A percentile compares a stretch with the other conserved stretches of the same genome.
Evolutionary conservation across 2,329 filamentous ascomycete species (phyloP).

Genomic region (Aspergillus pseudonomiae): DNA sequence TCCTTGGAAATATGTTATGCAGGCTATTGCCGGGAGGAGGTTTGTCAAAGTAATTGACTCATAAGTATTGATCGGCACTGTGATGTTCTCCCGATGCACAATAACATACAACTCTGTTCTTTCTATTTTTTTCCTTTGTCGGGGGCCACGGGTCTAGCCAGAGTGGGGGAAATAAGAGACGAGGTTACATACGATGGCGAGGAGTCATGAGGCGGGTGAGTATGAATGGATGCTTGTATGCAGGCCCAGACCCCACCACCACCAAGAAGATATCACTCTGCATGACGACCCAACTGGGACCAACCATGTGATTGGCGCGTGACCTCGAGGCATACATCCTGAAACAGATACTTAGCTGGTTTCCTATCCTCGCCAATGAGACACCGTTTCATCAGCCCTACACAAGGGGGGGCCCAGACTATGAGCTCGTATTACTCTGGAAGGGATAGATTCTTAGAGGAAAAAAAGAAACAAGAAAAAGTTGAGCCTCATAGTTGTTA

Average conservation of each 20-base stretch:
- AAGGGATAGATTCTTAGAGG: conserved; percentile 1
- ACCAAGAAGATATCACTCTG: not conserved
- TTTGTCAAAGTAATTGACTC: not conserved
- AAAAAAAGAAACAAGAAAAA: not conserved
- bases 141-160: not conserved
- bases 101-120: not conserved
- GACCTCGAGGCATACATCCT: conserved; percentile 4
- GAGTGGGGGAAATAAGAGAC: conserved; percentile 12
- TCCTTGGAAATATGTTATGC: conserved; percentile 1
- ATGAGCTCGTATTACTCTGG: not conserved
- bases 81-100: not conserved
- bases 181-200: conserved; percentile 12
- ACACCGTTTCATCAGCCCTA: conserved; percentile 12
- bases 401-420: conserved; percentile 6
- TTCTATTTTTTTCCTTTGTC: not conserved
- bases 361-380: not conserved
- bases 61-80: not conserved
- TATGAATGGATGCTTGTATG: conserved; percentile 1
- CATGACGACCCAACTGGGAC: conserved; percentile 2
- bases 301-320: conserved; percentile 4
- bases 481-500: conserved; percentile 16
- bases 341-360: not conserved
- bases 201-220: not conserved
- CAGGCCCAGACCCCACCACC: not conserved
- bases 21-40: not conserved